These are phyloP conservation scores for Rhodamnia argentea DNA, from an alignment of 345 rosid genomes.

Conservation along the genomic window DNA sequence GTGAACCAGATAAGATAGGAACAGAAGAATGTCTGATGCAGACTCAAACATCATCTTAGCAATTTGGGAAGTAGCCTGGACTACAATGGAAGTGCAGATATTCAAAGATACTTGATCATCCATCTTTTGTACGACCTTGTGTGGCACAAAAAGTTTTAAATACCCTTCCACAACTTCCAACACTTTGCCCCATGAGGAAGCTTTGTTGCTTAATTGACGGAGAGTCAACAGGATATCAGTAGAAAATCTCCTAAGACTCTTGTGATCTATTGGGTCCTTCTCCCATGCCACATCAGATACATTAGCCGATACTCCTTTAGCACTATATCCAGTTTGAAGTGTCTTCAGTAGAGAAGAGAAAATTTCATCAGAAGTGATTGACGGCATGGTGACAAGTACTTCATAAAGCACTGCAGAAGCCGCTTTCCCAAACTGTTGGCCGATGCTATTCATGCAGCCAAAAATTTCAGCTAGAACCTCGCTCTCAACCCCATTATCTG, in stretches of 20 bases:
- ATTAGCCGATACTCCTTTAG: slow-evolving; percentile 14
- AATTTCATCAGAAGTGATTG: slow-evolving; percentile 62
- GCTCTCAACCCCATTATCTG: slow-evolving; percentile 28
- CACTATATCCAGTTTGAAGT: slow-evolving; percentile 65
- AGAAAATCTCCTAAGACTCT: slow-evolving; percentile 72
- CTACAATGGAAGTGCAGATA: slow-evolving; percentile 35
- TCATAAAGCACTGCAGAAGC: slow-evolving; percentile 75
- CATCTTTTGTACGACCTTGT: slow-evolving; percentile 34
- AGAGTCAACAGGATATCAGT: slow-evolving; percentile 62
- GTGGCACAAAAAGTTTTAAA: slow-evolving; percentile 66
- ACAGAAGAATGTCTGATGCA: slow-evolving; percentile 64
- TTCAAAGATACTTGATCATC: slow-evolving; percentile 33
- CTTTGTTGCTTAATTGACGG: slow-evolving; percentile 43
- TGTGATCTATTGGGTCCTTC: slow-evolving; percentile 54
- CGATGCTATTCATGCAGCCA: slow-evolving; percentile 43
- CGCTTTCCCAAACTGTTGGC: slow-evolving; percentile 74
- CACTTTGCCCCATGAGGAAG: slow-evolving; percentile 68
- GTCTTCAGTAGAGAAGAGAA: slow-evolving; percentile 65
- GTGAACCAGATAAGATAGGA: slow-evolving; percentile 65
- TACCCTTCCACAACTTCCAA: slow-evolving; percentile 56
- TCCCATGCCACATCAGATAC: slow-evolving; percentile 40
- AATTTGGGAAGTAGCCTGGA: slow-evolving; percentile 80
- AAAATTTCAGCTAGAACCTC: slow-evolving; percentile 61
- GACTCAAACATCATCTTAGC: slow-evolving; percentile 81
- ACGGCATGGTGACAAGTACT: slow-evolving; percentile 43